Evolutionary conservation across 768 basidiomycete genomes (phyloP), one percentile per base, ranked within the genome.

Genomic region (Boletus subcaerulescens): DNA sequence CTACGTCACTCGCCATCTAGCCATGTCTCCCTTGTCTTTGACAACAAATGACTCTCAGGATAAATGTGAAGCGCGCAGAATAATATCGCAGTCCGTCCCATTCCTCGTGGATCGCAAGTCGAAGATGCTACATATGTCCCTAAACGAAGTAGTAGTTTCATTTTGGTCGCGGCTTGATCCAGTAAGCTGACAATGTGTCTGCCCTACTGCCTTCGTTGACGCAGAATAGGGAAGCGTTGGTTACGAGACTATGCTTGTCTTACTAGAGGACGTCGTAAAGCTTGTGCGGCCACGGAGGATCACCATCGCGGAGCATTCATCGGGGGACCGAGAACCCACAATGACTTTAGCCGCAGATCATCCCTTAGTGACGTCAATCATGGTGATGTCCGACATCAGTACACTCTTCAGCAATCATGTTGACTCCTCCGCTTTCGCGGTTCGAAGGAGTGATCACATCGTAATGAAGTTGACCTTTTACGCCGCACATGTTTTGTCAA

Each of bases 381-480:
- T 64, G 58, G 71, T 22, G 43, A 53, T 71, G 20, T 67, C 71
- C 4, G 69, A 73, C 48, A 31, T 62, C 3, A 49, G 47, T n/a
- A 32, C 48, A 32, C 59, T 72, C 18, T 73, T 70, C 43, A 29
- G 50, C 33, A 13, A 24, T 31, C 13, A 3, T 22, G 18, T 24
- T 33, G 48, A 53, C 29, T 42, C 58, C 49, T 33, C 45, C 18
- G 20, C 17, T 44, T 48, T 18, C 11, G n/a, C 52, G 29, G 18
- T 35, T 33, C 58, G 44, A 47, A 46, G 22, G 65, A 43, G 29
- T 9, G 8, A 59, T 48, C 80, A 80, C 60, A 68, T 81, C 46
- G 66, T 74, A 10, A 82, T 82, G 60, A 92, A 90, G 71, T 60
- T 91, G 24, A 67, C 76, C 14, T 92, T 86, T 70, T 92, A 91